phyloP scores from a whole-genome alignment of 768 basidiomycete genomes.

The Agrocybe chaxingu region DNA sequence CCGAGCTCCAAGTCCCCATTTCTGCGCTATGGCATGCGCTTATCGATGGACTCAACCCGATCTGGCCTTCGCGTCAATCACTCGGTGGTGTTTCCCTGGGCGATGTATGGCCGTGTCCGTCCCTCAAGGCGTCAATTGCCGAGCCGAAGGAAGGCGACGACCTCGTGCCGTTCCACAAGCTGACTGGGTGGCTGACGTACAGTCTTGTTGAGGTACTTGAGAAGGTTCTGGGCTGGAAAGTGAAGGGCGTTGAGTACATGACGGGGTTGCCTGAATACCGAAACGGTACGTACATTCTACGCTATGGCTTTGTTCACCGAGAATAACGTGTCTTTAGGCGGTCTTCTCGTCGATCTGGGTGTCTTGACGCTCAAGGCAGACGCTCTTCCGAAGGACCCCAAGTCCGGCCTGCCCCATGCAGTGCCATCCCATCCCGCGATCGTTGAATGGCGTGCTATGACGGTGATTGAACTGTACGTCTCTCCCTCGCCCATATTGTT shows the following conservation, averaged over 20 bases:
- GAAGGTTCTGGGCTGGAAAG: constrained; percentile 70
- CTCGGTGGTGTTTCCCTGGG: constrained; percentile 68
- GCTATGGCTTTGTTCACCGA: not conserved
- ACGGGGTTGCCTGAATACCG: constrained; percentile 95
- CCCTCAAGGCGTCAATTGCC: constrained; percentile 11
- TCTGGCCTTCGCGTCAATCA: constrained; percentile 83
- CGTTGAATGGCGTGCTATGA: constrained; percentile 96
- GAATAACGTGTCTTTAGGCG: constrained; percentile 46
- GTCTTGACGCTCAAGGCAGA: constrained; percentile 67
- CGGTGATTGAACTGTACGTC: constrained; percentile 85
- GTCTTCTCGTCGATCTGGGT: constrained; percentile 81
- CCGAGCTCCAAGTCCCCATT: constrained; percentile 58
- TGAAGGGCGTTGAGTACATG: constrained; percentile 79
- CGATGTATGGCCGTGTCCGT: constrained; percentile 91
- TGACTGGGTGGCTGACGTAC: constrained; percentile 93
- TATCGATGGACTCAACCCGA: constrained; percentile 72
- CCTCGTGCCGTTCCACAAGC: constrained; percentile 93
- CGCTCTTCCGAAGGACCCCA: constrained; percentile 47
- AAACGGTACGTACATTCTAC: constrained; percentile 57
- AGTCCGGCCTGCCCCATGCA: constrained; percentile 57
- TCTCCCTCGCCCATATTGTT: not conserved
- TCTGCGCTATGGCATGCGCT: constrained; percentile 78
- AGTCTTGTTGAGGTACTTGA: constrained; percentile 84
- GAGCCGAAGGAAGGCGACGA: constrained; percentile 52
- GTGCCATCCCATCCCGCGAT: constrained; percentile 83